Evolutionary conservation across 257 asterid species (phyloP).

Genomic region (Nyctanthes arbortristis): DNA sequence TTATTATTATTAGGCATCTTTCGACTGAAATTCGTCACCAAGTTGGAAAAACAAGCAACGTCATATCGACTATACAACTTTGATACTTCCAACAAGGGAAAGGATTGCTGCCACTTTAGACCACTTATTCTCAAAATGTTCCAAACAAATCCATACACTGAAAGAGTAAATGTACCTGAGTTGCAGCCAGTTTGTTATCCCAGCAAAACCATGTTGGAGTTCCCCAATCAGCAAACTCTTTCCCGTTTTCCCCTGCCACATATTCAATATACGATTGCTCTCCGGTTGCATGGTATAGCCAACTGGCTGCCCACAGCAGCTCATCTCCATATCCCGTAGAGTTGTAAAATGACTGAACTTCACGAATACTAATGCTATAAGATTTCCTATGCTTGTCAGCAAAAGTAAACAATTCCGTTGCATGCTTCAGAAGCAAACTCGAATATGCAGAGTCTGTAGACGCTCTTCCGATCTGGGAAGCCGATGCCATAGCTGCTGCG

Average conservation of each 20-base stretch:
- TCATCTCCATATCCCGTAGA: constrained; percentile 86
- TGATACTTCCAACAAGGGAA: no score
- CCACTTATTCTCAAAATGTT: no score
- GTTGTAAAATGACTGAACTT: constrained; percentile 59
- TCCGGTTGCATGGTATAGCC: constrained; percentile 81
- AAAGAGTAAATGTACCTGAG: constrained; percentile 52
- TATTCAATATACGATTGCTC: constrained; percentile 54
- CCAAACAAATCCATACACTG: background rate
- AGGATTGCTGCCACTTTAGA: no score
- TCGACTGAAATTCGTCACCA: no score
- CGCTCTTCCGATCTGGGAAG: constrained; percentile 62
- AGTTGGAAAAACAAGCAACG: no score
- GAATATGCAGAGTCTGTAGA: constrained; percentile 51
- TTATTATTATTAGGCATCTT: no score
- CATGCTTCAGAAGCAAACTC: constrained; percentile 58
- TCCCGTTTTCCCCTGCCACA: constrained; percentile 60
- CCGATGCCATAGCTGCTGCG: constrained; percentile 57
- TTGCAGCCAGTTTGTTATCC: constrained; percentile 90
- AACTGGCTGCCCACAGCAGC: no score
- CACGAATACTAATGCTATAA: constrained; percentile 69
- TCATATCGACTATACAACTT: no score
- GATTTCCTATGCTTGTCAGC: constrained; percentile 58
- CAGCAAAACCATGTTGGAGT: constrained; percentile 90
- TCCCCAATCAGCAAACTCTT: constrained; percentile 60
- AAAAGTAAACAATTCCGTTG: constrained; percentile 61